phyloP scores from a whole-genome alignment of 2,329 filamentous ascomycete genomes.

The Microdochium trichocladiopsis region DNA sequence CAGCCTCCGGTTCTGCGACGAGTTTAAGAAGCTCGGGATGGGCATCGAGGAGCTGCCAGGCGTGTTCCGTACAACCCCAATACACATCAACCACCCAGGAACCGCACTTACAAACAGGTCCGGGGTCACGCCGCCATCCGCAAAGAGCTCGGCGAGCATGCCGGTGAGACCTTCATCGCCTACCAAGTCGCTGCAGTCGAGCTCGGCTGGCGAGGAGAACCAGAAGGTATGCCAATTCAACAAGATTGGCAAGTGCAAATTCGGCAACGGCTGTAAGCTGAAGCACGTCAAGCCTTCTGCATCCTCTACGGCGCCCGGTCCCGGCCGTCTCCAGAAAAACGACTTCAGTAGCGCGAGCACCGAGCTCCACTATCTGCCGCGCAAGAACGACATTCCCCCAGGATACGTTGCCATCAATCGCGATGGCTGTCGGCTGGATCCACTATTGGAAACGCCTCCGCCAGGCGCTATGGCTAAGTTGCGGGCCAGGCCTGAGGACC shows the following conservation, averaged over 20 bases:
- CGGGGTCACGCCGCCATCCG: slow-evolving; percentile 1
- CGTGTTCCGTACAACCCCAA: slow-evolving; percentile 39
- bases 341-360: slow-evolving; percentile 3
- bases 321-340: slow-evolving; percentile 4
- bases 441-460: slow-evolving; percentile 13
- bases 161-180: neutral
- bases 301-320: slow-evolving; percentile 2
- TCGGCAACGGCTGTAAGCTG: slow-evolving; percentile 17
- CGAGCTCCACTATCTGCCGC: slow-evolving; percentile 10
- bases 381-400: slow-evolving; percentile 14
- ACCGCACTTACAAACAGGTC: neutral
- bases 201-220: neutral
- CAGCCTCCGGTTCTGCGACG: slow-evolving; percentile 39
- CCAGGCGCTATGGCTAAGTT: slow-evolving; percentile 9
- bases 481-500: slow-evolving; percentile 10
- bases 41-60: slow-evolving; percentile 41
- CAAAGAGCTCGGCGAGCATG: slow-evolving; percentile 2
- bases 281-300: slow-evolving; percentile 9
- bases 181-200: neutral
- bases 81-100: slow-evolving; percentile 11
- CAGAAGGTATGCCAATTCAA: slow-evolving; percentile 16
- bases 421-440: slow-evolving; percentile 18
- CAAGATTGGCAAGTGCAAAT: slow-evolving; percentile 19
- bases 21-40: slow-evolving; percentile 45
- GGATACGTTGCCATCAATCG: slow-evolving; percentile 18